Evolutionary conservation across 805 yeast species (phyloP).

Genomic region (Metschnikowia proteae): DNA sequence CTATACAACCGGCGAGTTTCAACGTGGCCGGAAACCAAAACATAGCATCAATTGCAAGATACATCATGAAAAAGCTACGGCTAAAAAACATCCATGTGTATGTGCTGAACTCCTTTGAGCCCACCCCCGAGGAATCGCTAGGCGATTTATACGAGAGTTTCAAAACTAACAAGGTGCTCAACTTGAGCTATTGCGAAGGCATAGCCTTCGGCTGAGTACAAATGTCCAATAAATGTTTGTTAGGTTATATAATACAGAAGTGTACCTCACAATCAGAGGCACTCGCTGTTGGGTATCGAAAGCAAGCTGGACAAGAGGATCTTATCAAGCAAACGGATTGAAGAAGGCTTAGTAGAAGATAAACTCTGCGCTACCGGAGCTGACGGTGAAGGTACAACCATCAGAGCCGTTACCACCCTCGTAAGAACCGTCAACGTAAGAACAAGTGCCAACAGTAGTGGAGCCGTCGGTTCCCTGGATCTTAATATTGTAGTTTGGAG

Average conservation of each 20-base stretch:
- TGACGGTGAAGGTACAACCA: slow-evolving; percentile 19
- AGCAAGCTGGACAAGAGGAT: slow-evolving; percentile 6
- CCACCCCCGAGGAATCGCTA: slow-evolving; percentile 38
- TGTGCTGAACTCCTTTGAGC: slow-evolving; percentile 40
- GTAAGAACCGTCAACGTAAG: slow-evolving; percentile 17
- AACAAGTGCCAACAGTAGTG: slow-evolving; percentile 17
- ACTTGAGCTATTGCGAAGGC: slow-evolving; percentile 36
- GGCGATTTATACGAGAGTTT: slow-evolving; percentile 31
- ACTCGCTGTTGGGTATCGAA: slow-evolving; percentile 12
- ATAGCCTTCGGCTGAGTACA: slow-evolving; percentile 37
- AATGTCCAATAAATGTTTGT: background rate
- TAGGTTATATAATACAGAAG: slow-evolving; percentile 2
- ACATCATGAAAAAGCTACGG: slow-evolving; percentile 27
- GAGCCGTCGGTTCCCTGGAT: slow-evolving; percentile 28
- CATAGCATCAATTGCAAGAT: slow-evolving; percentile 44
- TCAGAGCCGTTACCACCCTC: slow-evolving; percentile 19
- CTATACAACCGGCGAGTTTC: slow-evolving; percentile 47
- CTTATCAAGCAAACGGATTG: background rate
- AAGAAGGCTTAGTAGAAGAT: slow-evolving; percentile 14
- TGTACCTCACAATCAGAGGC: background rate
- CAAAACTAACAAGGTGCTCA: slow-evolving; percentile 33
- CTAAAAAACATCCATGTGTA: slow-evolving; percentile 28
- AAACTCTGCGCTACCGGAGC: slow-evolving; percentile 18
- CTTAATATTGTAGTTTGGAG: slow-evolving; percentile 42
- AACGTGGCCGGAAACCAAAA: slow-evolving; percentile 46